Evolutionary conservation across 352 stramenopile genomes (phyloP).

Genomic region (Globisporangium parvum): DNA sequence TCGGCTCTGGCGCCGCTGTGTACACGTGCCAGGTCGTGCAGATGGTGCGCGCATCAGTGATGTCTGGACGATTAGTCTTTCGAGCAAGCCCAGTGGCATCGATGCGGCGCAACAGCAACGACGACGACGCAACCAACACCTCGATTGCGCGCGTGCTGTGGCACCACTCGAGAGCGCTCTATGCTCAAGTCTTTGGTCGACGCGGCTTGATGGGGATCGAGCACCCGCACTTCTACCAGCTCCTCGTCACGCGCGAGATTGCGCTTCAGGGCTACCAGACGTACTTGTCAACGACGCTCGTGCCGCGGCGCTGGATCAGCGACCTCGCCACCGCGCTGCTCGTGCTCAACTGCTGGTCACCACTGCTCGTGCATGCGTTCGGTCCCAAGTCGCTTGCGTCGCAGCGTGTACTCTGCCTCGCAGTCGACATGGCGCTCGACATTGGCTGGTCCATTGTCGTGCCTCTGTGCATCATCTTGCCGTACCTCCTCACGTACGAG

Average conservation of each 20-base stretch:
- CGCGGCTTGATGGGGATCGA: not conserved
- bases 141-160: not conserved
- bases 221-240: not conserved
- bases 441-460: constrained; percentile 22
- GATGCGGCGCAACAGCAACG: not conserved
- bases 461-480: constrained; percentile 20
- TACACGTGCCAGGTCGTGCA: not conserved
- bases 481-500: constrained; percentile 11
- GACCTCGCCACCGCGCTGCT: not conserved
- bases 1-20: not conserved
- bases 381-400: constrained; percentile 10
- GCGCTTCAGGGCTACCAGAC: constrained; percentile 16
- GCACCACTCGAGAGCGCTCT: not conserved
- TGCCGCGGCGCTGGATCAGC: constrained; percentile 2
- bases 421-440: constrained; percentile 18
- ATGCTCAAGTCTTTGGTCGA: not conserved
- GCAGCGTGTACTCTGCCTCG: constrained; percentile 15
- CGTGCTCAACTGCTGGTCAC: constrained; percentile 3
- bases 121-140: not conserved
- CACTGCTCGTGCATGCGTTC: constrained; percentile 5
- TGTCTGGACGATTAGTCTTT: not conserved
- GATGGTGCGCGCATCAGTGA: not conserved
- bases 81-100: not conserved
- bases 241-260: constrained; percentile 12
- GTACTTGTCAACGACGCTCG: constrained; percentile 12